Conservation (phyloP, 1,139 yeast species). For the Torulaspora pretoriensis region DNA sequence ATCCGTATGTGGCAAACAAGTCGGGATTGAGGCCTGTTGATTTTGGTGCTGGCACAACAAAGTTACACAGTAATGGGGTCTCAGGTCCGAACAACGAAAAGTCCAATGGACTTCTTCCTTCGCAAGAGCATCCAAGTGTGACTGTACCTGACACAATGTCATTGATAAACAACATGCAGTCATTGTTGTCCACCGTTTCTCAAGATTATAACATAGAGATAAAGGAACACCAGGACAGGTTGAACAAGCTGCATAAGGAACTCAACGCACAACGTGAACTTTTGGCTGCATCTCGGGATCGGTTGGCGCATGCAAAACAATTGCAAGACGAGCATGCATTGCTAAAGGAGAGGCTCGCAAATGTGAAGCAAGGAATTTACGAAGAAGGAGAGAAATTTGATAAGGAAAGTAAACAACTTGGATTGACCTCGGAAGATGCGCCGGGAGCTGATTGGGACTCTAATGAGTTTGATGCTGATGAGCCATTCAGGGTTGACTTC, state of each 20-base stretch:
- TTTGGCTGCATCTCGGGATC: conserved; percentile 29
- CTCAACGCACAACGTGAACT: conserved; percentile 26
- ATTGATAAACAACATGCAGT: conserved; percentile 28
- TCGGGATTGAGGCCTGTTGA: conserved; percentile 84
- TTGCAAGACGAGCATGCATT: conserved; percentile 30
- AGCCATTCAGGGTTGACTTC: conserved; percentile 66
- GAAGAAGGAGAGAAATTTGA: conserved; percentile 54
- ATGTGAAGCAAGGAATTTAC: conserved; percentile 53
- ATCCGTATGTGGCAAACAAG: conserved; percentile 69
- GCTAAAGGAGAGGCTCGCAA: conserved; percentile 49
- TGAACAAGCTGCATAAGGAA: conserved; percentile 26
- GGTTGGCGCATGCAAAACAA: conserved; percentile 29
- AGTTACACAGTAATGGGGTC: conserved; percentile 15
- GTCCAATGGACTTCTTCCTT: conserved; percentile 4
- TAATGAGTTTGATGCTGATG: conserved; percentile 75
- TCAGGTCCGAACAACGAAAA: conserved; percentile 6
- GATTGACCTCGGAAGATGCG: conserved; percentile 31
- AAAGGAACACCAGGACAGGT: conserved; percentile 27
- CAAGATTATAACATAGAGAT: conserved; percentile 33
- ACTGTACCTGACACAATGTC: conserved; percentile 27
- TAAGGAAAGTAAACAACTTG: conserved; percentile 40
- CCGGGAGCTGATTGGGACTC: conserved; percentile 43
- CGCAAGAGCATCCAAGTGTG: conserved; percentile 6
- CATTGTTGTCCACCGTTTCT: conserved; percentile 27
- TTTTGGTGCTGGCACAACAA: conserved; percentile 51